Evolutionary conservation across 345 rosid genomes (phyloP).

Genomic region (Cardiospermum halicacabum): DNA sequence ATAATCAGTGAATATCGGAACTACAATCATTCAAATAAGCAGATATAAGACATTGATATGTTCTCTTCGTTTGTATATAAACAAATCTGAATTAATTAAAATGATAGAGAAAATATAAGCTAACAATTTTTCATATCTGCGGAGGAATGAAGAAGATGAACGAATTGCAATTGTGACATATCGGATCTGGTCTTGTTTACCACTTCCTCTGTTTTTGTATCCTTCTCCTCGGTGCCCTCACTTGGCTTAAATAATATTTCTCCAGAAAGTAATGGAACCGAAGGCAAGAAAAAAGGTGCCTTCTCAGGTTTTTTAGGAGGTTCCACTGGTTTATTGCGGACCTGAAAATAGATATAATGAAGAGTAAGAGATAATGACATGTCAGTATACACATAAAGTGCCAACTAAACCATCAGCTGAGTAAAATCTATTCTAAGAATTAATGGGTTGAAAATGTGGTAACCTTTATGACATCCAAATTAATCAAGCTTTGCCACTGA

Average conservation of each 20-base stretch:
- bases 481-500: conserved; percentile 97
- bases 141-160: conserved; percentile 56
- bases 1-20: conserved; percentile 71
- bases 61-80: not conserved
- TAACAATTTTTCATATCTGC: conserved; percentile 54
- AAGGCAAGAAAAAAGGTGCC: conserved; percentile 93
- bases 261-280: conserved; percentile 80
- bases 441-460: not conserved
- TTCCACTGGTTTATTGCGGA: conserved; percentile 85
- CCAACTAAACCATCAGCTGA: not conserved
- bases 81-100: not conserved
- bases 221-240: conserved; percentile 38
- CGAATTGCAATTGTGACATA: conserved; percentile 38
- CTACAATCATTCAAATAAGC: conserved; percentile 35
- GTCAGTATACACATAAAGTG: not conserved
- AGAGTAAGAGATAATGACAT: not conserved
- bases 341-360: conserved; percentile 28
- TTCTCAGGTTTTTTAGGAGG: conserved; percentile 87
- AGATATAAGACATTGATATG: conserved; percentile 10
- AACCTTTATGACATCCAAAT: conserved; percentile 94
- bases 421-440: not conserved
- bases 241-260: conserved; percentile 66
- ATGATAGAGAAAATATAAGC: conserved; percentile 16
- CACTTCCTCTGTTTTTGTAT: conserved; percentile 26
- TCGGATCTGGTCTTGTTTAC: conserved; percentile 31